Evolutionary conservation across 176 grass and related monocot species (phyloP).

Genomic region (Avena atlantica): DNA sequence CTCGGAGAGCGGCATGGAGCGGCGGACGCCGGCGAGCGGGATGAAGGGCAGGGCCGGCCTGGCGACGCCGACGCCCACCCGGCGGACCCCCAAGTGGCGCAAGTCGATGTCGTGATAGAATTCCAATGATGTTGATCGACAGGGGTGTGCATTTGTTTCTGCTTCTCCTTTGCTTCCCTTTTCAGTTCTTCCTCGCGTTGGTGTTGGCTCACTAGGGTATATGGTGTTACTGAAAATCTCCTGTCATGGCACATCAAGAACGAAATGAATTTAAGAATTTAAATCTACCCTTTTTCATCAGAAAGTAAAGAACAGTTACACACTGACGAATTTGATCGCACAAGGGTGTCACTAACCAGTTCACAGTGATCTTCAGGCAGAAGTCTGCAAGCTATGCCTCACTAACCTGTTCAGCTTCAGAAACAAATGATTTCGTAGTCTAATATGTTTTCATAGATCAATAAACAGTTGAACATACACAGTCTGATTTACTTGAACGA

Average conservation of each 20-base stretch:
- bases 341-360: constrained; percentile 26
- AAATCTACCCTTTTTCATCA: background rate
- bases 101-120: constrained; percentile 66
- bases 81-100: constrained; percentile 65
- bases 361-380: constrained; percentile 27
- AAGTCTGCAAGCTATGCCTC: constrained; percentile 28
- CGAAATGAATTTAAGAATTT: background rate
- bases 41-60: constrained; percentile 51
- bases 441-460: background rate
- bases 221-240: background rate
- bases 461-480: background rate
- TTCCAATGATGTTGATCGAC: background rate
- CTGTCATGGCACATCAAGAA: background rate
- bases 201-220: too few relatives aligned
- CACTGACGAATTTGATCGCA: constrained; percentile 42
- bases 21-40: constrained; percentile 59
- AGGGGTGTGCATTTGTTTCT: background rate
- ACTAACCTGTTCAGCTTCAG: background rate
- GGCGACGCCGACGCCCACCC: constrained; percentile 48
- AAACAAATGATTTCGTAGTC: background rate
- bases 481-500: background rate
- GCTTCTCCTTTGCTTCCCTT: background rate
- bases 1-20: constrained; percentile 62
- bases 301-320: constrained; percentile 31
- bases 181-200: too few relatives aligned